Conservation (phyloP, 441 rosid species). For the Hura crepitans region DNA sequence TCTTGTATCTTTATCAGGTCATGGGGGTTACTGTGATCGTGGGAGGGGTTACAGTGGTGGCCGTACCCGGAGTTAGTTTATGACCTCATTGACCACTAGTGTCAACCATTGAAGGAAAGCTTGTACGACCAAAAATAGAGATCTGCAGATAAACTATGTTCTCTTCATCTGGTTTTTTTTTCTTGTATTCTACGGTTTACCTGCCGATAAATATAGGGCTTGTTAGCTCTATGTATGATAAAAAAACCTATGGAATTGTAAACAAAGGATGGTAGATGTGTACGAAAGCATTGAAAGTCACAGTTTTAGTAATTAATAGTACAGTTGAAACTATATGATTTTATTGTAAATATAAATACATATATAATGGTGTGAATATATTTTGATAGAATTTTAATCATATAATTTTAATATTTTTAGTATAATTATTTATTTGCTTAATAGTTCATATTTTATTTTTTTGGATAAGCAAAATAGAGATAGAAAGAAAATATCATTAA, state of each 20-base stretch:
- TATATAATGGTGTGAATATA: too few species aligned
- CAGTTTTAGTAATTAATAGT: neutral
- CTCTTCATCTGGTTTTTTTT: neutral
- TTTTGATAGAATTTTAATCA: too few species aligned
- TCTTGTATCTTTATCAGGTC: slow-evolving; percentile 34
- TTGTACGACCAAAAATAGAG: slow-evolving; percentile 18
- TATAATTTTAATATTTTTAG: too few species aligned
- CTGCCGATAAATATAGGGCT: neutral
- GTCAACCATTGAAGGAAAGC: neutral
- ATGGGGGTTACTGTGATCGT: slow-evolving; percentile 67
- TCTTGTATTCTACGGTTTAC: neutral
- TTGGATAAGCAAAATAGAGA: too few species aligned
- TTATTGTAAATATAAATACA: too few species aligned
- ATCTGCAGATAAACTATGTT: slow-evolving; percentile 6
- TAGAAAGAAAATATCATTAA: too few species aligned
- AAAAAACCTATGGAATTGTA: neutral
- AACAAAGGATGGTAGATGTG: slow-evolving; percentile 3
- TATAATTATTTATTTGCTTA: too few species aligned
- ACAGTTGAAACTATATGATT: too few species aligned
- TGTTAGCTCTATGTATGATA: slow-evolving; percentile 15
- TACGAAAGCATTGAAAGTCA: neutral
- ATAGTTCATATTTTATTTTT: too few species aligned
- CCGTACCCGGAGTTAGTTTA: slow-evolving; percentile 50
- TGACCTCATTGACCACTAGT: neutral
- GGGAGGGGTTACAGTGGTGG: slow-evolving; percentile 64